Conservation (phyloP, 148 eudicot genomes). For the Pouteria glomerata region DNA sequence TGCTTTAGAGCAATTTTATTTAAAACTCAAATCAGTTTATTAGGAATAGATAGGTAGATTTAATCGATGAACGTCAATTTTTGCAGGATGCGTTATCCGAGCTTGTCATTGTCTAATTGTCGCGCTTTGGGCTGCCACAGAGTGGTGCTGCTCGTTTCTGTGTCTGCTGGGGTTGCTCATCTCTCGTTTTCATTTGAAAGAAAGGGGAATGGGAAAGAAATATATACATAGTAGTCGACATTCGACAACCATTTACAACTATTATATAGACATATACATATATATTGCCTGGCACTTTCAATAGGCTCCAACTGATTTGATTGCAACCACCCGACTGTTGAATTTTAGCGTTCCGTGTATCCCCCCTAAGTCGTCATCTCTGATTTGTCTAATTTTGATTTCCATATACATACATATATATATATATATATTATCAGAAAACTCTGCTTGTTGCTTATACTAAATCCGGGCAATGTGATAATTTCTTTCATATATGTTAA, state of each 20-base stretch:
- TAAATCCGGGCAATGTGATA: no score
- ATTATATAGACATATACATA: no score
- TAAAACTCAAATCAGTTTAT: no score
- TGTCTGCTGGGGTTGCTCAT: constrained; percentile 1
- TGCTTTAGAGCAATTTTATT: no score
- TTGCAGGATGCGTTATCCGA: no score
- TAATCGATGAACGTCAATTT: no score
- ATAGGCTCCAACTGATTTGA: neutral
- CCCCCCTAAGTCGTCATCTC: neutral
- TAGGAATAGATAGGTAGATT: no score
- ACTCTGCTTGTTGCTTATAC: no score
- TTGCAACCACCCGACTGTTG: neutral
- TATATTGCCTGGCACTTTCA: neutral
- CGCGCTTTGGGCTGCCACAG: neutral
- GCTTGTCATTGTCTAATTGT: constrained; percentile 6
- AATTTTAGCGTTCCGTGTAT: neutral
- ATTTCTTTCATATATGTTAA: no score
- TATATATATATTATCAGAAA: no score
- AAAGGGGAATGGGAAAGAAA: no score
- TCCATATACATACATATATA: neutral
- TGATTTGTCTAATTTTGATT: neutral
- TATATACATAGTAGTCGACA: neutral
- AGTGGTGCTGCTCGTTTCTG: neutral
- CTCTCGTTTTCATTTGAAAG: constrained; percentile 3
- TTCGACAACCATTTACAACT: neutral